phyloP scores from a whole-genome alignment of 73 alveolate genomes.

The Blepharisma stoltei region DNA sequence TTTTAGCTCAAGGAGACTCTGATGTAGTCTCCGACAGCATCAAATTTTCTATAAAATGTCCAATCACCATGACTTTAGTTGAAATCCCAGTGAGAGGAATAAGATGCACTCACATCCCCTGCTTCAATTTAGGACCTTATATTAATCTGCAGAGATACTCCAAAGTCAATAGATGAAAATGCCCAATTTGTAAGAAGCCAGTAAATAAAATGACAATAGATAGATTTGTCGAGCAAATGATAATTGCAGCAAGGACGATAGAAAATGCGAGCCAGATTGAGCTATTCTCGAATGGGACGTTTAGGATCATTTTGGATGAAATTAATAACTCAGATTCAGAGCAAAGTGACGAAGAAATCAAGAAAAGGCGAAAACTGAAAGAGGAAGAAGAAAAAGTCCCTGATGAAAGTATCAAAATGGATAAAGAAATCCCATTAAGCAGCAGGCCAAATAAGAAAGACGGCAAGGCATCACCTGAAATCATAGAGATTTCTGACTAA shows the following conservation, averaged over 20 bases:
- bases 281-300: too few relatives aligned
- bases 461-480: too few relatives aligned
- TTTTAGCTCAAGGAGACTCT: not conserved
- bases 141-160: not conserved
- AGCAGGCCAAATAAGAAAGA: too few relatives aligned
- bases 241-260: not conserved
- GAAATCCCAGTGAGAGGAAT: slow-evolving; percentile 8
- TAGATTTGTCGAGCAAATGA: not conserved
- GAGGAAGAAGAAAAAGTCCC: too few relatives aligned
- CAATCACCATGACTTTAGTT: not conserved
- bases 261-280: too few relatives aligned
- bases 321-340: too few relatives aligned
- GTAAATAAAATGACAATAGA: not conserved
- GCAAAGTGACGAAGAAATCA: too few relatives aligned
- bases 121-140: slow-evolving; percentile 8
- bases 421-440: too few relatives aligned
- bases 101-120: not conserved
- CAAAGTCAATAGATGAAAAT: slow-evolving; percentile 5
- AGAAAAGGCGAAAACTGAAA: too few relatives aligned
- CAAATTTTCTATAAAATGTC: not conserved
- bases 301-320: too few relatives aligned
- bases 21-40: not conserved
- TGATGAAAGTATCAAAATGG: too few relatives aligned
- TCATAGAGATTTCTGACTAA: too few relatives aligned
- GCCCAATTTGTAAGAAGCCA: slow-evolving; percentile 16